phyloP scores from a whole-genome alignment of 2,329 filamentous ascomycete species.

The Aspergillus sergii region DNA sequence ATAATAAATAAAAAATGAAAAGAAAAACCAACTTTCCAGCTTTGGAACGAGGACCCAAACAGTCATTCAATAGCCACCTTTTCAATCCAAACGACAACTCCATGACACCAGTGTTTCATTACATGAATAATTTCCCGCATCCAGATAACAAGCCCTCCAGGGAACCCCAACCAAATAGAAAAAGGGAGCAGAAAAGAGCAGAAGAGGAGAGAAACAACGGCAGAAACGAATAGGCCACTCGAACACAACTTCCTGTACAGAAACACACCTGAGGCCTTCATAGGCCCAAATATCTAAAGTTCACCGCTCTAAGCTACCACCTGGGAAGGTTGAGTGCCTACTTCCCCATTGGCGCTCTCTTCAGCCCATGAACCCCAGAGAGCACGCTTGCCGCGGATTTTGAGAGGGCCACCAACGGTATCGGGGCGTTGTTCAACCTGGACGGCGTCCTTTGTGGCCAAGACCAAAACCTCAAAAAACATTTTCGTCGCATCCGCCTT shows the following conservation, averaged over 20 bases:
- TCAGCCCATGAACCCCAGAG: constrained; percentile 98
- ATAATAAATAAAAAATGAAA: background rate
- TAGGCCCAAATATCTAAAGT: background rate
- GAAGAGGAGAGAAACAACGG: background rate
- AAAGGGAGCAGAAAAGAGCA: background rate
- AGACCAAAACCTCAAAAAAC: constrained; percentile 96
- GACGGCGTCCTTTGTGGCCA: constrained; percentile 96
- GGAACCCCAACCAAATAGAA: constrained; percentile 4
- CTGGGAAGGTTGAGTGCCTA: constrained; percentile 38
- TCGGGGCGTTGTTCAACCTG: constrained; percentile 85
- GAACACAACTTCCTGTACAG: background rate
- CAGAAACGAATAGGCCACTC: background rate
- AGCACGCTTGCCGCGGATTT: constrained; percentile 87
- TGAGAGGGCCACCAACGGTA: constrained; percentile 74
- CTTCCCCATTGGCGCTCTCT: constrained; percentile 54
- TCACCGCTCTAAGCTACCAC: constrained; percentile 19
- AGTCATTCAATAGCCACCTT: constrained; percentile 11
- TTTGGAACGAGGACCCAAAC: background rate
- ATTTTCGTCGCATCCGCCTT: constrained; percentile 96
- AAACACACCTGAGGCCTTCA: background rate
- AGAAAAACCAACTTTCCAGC: background rate
- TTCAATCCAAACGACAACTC: constrained; percentile 11
- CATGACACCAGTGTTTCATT: constrained; percentile 16
- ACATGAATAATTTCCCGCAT: constrained; percentile 11
- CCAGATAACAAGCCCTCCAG: background rate